Base-by-base conservation (phyloP, 345 rosid genomes). In the Syzygium oleosum region DNA sequence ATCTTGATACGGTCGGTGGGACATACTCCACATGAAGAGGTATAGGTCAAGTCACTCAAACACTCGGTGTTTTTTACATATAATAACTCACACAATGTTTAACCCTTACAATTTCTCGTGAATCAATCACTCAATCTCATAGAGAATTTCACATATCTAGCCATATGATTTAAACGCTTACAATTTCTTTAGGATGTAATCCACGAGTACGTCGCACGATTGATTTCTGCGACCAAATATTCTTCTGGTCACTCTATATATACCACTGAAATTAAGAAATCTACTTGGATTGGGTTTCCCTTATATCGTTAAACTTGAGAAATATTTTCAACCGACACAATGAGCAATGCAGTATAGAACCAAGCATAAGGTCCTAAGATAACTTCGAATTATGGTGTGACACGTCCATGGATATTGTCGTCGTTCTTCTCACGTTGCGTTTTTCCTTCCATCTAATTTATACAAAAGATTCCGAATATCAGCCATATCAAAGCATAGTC, bases 21-120 rank as follows among this genome's bases (percentile, higher is more conserved):
- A 4, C 79, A 19, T 68, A 17, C 22, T 68, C 6, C 79, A 17
- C 4, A 13, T 9, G 23, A 31, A 68, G 46, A 17, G 7, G 19
- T 6, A 68, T 31, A 68, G 6, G 43, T 68, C 23, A 34, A 17
- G 79, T 68, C 11, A 68, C 46, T 34, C 25, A 34, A 17, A 9
- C 2, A 17, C 79, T 68, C 46, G 4, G 9, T 17, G 4, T 31
- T 68, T 68, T 38, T 38, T 38, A 38, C 41, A 38, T 4, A 38
- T 38, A 38, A 38, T 38, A 38, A 38, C 46, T 17, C 23, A 34
- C 5, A 14, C 41, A 29, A 65, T 65, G 2, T 65, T 63, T 65
- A 15, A 7, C 9, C 14, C 21, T 19, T 3, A 9, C 0, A 17
- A 68, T 65, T 31, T 0, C 12, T 65, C 0, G 6, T 7, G 43